Conservation (phyloP, 2,329 filamentous ascomycete species). For the Penicillium sp. region DNA sequence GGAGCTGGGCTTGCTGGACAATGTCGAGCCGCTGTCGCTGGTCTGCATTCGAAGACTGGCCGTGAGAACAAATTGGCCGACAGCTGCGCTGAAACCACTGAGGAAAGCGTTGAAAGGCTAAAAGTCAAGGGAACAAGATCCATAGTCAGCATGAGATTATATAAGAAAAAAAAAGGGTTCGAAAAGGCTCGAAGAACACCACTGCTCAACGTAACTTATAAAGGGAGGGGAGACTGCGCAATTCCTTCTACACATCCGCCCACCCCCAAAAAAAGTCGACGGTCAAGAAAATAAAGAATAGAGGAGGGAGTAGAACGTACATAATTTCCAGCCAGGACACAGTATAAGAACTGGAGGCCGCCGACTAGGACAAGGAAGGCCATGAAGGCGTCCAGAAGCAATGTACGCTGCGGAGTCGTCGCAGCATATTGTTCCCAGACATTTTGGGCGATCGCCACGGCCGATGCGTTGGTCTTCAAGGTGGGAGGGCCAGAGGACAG, state of each 20-base stretch:
- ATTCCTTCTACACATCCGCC: no score
- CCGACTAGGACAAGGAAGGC: conserved; percentile 78
- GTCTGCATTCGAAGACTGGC: conserved; percentile 89
- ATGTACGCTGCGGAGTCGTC: conserved; percentile 80
- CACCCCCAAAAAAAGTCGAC: no score
- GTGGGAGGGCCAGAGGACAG: conserved; percentile 32
- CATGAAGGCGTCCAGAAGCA: conserved; percentile 89
- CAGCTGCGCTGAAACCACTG: conserved; percentile 86
- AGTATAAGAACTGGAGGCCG: conserved; percentile 89
- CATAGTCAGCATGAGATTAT: background rate
- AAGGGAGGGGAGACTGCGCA: no score
- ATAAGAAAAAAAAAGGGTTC: no score
- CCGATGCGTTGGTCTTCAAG: conserved; percentile 36
- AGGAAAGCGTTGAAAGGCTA: conserved; percentile 99
- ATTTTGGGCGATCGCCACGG: conserved; percentile 57
- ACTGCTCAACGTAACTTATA: no score
- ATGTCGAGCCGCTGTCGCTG: conserved; percentile 41
- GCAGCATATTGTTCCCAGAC: conserved; percentile 73
- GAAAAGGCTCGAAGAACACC: no score
- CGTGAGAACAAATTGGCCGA: conserved; percentile 95
- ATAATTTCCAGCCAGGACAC: conserved; percentile 85
- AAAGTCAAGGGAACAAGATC: no score
- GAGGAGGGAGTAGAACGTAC: conserved; percentile 51
- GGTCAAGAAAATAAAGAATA: no score
- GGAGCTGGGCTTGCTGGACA: conserved; percentile 52